phyloP scores from a whole-genome alignment of 2,329 filamentous ascomycete genomes.

The Aspergillus brunneoviolaceus region DNA sequence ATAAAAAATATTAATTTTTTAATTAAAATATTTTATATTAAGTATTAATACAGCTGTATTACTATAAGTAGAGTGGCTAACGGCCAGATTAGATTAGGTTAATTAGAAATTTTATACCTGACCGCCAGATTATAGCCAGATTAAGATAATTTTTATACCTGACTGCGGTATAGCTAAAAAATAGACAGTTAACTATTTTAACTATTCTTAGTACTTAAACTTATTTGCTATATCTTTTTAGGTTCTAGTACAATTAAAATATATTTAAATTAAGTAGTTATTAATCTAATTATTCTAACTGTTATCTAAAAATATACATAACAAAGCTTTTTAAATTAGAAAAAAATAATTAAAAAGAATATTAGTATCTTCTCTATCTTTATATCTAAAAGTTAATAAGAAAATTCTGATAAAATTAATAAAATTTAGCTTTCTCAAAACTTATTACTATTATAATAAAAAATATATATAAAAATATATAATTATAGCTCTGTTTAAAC shows the following conservation, averaged over 20 bases:
- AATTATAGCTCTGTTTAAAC: too few relatives aligned
- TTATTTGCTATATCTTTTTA: not conserved
- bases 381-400: too few relatives aligned
- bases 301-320: not conserved
- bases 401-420: not conserved
- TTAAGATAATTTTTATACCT: conserved; percentile 8
- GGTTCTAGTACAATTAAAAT: too few relatives aligned
- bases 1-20: too few relatives aligned
- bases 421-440: not conserved
- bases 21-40: too few relatives aligned
- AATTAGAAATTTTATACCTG: conserved; percentile 1
- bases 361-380: too few relatives aligned
- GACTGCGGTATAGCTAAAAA: conserved; percentile 7
- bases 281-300: not conserved
- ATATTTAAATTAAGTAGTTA: not conserved
- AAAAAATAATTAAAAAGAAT: not conserved
- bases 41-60: too few relatives aligned
- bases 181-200: not conserved
- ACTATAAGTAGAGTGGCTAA: not conserved
- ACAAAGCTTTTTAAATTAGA: not conserved
- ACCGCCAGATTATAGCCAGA: conserved; percentile 1
- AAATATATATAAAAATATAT: too few relatives aligned
- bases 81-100: not conserved
- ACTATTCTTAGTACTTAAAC: not conserved
- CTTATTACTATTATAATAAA: too few relatives aligned